Evolutionary conservation across 2,329 filamentous ascomycete species (phyloP).

Genomic region (Diplodia scrobiculata): DNA sequence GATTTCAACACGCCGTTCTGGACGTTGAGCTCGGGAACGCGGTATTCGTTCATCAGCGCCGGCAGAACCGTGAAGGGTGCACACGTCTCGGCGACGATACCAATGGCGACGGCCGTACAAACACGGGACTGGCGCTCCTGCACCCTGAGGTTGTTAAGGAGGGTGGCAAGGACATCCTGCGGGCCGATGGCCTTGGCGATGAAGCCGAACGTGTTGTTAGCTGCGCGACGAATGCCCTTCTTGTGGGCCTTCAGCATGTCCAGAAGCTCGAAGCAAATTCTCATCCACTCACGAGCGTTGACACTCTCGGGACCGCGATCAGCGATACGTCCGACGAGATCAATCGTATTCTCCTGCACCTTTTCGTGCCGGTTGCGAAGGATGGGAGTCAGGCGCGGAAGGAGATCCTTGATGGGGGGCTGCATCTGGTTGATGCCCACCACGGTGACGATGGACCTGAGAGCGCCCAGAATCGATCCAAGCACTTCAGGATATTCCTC

Average conservation of each 20-base stretch:
- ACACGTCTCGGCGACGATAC: conserved; percentile 97
- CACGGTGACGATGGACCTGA: conserved; percentile 95
- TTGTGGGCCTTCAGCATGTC: conserved; percentile 99
- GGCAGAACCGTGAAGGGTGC: conserved; percentile 98
- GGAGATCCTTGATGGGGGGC: conserved; percentile 91
- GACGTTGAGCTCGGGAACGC: conserved; percentile 96
- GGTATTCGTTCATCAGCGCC: conserved; percentile 98
- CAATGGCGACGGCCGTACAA: conserved; percentile 96
- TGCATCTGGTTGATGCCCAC: conserved; percentile 99
- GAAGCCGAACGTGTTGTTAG: conserved; percentile 99
- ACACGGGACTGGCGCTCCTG: conserved; percentile 98
- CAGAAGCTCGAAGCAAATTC: conserved; percentile 97
- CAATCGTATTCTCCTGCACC: conserved; percentile 98
- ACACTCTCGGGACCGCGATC: conserved; percentile 95
- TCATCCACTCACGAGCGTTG: conserved; percentile 98
- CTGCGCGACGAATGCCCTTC: conserved; percentile 95
- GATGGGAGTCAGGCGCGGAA: conserved; percentile 95
- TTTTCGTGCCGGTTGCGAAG: conserved; percentile 98
- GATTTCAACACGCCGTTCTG: conserved; percentile 98
- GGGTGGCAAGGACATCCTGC: conserved; percentile 91
- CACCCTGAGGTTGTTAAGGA: conserved; percentile 94
- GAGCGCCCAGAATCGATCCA: conserved; percentile 90
- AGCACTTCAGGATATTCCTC: conserved; percentile 98
- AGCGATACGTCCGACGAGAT: conserved; percentile 94
- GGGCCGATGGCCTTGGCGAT: conserved; percentile 99